Percentiles rank a stretch among this genome's conserved stretches.
Conservation (phyloP, 768 basidiomycete species). For the Clavaria fumosa region DNA sequence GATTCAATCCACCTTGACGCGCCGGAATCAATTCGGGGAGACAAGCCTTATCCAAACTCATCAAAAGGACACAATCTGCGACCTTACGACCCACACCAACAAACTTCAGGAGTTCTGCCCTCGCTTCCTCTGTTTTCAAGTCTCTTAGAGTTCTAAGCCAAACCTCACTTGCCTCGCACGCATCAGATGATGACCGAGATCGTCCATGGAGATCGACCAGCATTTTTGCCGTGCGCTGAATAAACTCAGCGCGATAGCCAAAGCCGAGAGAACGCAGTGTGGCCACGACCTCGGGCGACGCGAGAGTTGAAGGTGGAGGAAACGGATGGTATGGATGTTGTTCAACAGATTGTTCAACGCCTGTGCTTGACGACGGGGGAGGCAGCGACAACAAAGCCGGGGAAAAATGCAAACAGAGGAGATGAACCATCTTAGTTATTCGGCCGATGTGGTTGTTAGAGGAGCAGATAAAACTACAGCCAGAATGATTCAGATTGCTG, state of each 20-base stretch:
- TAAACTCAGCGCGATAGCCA: constrained; percentile 88
- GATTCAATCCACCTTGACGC: constrained; percentile 1
- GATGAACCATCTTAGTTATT: constrained; percentile 86
- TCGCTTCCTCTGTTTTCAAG: constrained; percentile 37
- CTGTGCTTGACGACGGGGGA: constrained; percentile 16
- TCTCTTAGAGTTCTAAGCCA: constrained; percentile 45
- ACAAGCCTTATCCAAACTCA: constrained; percentile 79
- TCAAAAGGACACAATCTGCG: constrained; percentile 85
- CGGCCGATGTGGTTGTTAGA: constrained; percentile 94
- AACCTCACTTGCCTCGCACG: constrained; percentile 34
- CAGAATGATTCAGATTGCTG: not conserved
- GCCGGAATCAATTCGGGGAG: not conserved
- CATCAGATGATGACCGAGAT: constrained; percentile 9
- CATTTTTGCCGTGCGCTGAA: constrained; percentile 71
- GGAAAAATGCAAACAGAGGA: constrained; percentile 66
- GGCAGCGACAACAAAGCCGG: constrained; percentile 40
- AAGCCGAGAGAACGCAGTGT: constrained; percentile 76
- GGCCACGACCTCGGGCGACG: constrained; percentile 37
- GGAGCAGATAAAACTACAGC: constrained; percentile 82
- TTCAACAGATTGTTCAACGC: constrained; percentile 9
- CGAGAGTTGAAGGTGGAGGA: constrained; percentile 59
- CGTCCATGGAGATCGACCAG: constrained; percentile 40
- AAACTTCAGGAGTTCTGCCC: constrained; percentile 64
- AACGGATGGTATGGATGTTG: constrained; percentile 57
- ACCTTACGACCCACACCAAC: constrained; percentile 94